phyloP scores from a whole-genome alignment of 768 basidiomycete species.

The Tephrocybe sp. region DNA sequence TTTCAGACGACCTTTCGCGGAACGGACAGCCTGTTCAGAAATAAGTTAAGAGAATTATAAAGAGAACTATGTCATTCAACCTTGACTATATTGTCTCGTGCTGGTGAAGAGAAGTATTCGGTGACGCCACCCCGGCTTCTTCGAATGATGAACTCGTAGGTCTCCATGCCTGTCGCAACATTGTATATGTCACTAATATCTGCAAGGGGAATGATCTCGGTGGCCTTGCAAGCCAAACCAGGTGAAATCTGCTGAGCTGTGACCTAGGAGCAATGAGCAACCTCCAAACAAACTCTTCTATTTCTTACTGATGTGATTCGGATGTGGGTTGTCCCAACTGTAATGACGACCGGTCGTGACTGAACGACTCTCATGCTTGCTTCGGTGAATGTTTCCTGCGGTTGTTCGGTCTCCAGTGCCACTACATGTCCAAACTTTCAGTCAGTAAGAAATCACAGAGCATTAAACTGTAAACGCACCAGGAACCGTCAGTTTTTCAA shows the following conservation, averaged over 20 bases:
- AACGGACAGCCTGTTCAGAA: conserved; percentile 56
- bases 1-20: conserved; percentile 70
- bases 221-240: conserved; percentile 66
- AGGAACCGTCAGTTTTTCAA: conserved; percentile 49
- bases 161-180: conserved; percentile 71
- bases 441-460: conserved; percentile 4
- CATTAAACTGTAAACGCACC: conserved; percentile 35
- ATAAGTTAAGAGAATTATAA: conserved; percentile 1
- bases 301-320: conserved; percentile 69
- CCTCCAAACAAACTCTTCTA: neutral
- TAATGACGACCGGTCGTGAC: conserved; percentile 69
- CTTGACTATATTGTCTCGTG: conserved; percentile 73
- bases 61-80: conserved; percentile 28
- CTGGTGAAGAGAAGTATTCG: conserved; percentile 70
- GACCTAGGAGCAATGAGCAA: conserved; percentile 35
- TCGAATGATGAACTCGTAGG: conserved; percentile 77
- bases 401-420: conserved; percentile 57
- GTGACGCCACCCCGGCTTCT: conserved; percentile 68
- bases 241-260: conserved; percentile 74
- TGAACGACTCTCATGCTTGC: conserved; percentile 69
- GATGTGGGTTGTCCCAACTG: conserved; percentile 67
- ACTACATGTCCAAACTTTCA: conserved; percentile 32
- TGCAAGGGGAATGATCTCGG: conserved; percentile 74
- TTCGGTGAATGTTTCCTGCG: conserved; percentile 47
- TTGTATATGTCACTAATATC: conserved; percentile 90